Conservation (phyloP, 75 land plant species). For the Gnetum montanum region DNA sequence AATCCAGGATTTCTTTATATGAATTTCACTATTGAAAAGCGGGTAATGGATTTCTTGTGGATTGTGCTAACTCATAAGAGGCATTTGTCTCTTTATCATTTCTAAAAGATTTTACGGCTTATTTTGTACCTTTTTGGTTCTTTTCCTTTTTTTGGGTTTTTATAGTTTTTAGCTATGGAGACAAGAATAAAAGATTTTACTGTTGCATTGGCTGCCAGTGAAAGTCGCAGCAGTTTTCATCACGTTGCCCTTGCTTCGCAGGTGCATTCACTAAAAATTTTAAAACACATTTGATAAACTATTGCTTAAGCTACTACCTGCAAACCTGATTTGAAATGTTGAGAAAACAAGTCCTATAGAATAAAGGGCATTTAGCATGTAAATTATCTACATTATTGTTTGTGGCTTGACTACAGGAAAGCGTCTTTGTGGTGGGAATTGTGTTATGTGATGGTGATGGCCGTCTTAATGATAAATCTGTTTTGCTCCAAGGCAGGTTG, state of each 20-base stretch:
- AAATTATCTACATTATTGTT: background rate
- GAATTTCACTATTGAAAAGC: constrained; percentile 68
- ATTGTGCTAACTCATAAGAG: background rate
- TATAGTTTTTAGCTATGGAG: constrained; percentile 74
- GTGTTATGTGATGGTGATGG: constrained; percentile 93
- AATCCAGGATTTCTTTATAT: constrained; percentile 70
- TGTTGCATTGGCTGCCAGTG: constrained; percentile 33
- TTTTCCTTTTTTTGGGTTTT: constrained; percentile 1
- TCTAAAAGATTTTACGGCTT: background rate
- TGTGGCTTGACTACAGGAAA: constrained; percentile 42
- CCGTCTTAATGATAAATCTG: constrained; percentile 82
- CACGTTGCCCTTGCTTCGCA: constrained; percentile 85
- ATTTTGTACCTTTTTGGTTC: background rate
- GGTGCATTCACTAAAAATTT: constrained; percentile 19
- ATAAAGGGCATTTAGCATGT: constrained; percentile 88
- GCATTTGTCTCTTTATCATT: background rate
- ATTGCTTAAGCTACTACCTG: no score
- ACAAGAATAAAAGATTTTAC: constrained; percentile 52
- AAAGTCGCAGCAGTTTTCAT: constrained; percentile 28
- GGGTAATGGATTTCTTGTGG: constrained; percentile 31
- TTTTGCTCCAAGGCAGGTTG: constrained; percentile 88
- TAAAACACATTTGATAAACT: background rate
- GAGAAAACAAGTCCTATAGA: no score
- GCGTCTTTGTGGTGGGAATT: constrained; percentile 75
- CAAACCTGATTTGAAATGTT: no score